Evolutionary conservation across 768 basidiomycete species (phyloP).

Genomic region (Phlebiopsis gigantea): DNA sequence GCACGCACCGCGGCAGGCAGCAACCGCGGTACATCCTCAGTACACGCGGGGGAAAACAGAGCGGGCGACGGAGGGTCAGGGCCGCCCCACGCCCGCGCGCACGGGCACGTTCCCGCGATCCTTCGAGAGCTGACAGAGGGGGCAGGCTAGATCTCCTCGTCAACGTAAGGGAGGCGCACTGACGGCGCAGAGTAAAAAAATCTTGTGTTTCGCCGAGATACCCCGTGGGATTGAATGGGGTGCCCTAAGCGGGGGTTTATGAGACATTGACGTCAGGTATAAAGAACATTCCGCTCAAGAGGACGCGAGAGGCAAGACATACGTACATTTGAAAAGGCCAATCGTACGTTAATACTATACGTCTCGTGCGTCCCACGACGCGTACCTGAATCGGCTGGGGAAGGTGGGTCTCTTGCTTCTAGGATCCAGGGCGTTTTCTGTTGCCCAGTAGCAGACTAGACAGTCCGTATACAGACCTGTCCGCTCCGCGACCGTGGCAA

Average conservation of each 20-base stretch:
- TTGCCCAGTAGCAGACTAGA: not conserved
- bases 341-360: not conserved
- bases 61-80: not conserved
- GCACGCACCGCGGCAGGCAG: not conserved
- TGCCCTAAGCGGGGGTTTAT: not conserved
- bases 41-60: not conserved
- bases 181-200: not conserved
- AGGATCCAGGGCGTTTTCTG: not conserved
- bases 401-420: not conserved
- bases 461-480: not conserved
- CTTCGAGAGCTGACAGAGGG: not conserved
- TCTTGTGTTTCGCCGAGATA: not conserved
- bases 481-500: not conserved
- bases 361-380: not conserved
- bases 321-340: not conserved
- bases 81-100: not conserved
- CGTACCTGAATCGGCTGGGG: not conserved
- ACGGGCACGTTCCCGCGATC: conserved; percentile 4
- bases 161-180: conserved; percentile 6
- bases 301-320: not conserved
- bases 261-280: not conserved
- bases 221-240: not conserved
- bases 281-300: not conserved
- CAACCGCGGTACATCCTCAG: not conserved
- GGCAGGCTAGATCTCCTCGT: not conserved